These are phyloP conservation scores for Hypoxylon crocopeplum DNA, from an alignment of 495 filamentous ascomycete genomes.

Conservation along the genomic window DNA sequence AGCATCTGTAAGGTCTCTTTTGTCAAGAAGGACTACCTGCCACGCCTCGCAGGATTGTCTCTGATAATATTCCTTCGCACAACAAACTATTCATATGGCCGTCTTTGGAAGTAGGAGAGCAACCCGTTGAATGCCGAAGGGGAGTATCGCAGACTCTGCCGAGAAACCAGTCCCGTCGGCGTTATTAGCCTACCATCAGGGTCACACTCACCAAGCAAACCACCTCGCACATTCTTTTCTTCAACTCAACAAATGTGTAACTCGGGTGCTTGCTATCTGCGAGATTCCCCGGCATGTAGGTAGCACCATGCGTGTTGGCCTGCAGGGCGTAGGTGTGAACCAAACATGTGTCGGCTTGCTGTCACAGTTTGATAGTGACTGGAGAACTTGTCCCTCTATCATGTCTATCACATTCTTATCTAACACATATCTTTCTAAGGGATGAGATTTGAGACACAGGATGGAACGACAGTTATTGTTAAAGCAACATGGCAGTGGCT, in stretches of 20 bases:
- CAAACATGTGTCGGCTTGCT: not conserved
- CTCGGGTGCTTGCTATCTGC: conserved; percentile 3
- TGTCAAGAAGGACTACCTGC: not conserved
- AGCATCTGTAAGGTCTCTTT: not conserved
- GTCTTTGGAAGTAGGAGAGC: conserved; percentile 7
- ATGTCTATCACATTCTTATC: too few species aligned
- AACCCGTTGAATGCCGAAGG: not conserved
- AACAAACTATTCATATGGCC: conserved; percentile 7
- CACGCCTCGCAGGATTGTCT: conserved; percentile 9
- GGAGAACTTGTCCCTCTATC: conserved; percentile 11
- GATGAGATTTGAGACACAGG: not conserved
- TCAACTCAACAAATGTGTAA: conserved; percentile 19
- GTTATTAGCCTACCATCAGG: conserved; percentile 33
- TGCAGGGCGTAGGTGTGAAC: conserved; percentile 12
- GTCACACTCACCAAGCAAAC: conserved; percentile 27
- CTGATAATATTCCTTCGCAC: conserved; percentile 11
- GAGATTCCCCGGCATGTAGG: not conserved
- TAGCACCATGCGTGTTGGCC: conserved; percentile 6
- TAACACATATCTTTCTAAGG: too few species aligned
- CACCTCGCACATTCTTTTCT: conserved; percentile 13
- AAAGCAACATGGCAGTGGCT: conserved; percentile 8
- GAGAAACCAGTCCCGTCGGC: conserved; percentile 18
- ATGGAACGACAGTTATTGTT: not conserved
- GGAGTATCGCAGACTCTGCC: conserved; percentile 19
- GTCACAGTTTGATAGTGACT: conserved; percentile 11